Percentiles rank a stretch among this genome's conserved stretches.
phyloP scores from a whole-genome alignment of 768 basidiomycete species.

The Tylopilus subfusipes region DNA sequence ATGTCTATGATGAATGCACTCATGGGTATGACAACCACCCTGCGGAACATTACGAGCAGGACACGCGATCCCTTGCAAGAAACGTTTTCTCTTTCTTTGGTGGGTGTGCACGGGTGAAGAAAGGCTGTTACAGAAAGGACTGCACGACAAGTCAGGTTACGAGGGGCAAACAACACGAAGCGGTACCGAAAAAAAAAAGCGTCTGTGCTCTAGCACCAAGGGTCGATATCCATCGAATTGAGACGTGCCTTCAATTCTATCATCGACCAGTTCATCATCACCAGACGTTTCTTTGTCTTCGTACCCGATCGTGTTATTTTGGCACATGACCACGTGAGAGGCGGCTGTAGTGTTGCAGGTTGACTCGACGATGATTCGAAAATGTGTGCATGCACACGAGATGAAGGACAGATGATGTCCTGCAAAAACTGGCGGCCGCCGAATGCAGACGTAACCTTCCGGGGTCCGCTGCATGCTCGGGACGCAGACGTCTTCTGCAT shows the following conservation, averaged over 20 bases:
- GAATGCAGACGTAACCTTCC: background rate
- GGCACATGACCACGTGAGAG: constrained; percentile 17
- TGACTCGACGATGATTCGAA: background rate
- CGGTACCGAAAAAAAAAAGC: constrained; percentile 2
- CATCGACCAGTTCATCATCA: constrained; percentile 8
- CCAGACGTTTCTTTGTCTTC: constrained; percentile 4
- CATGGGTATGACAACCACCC: too few relatives aligned
- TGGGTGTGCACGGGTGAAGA: too few relatives aligned
- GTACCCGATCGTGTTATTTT: constrained; percentile 15
- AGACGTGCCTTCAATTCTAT: constrained; percentile 10
- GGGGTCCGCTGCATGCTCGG: background rate
- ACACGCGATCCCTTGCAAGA: too few relatives aligned
- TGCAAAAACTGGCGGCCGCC: background rate
- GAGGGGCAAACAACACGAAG: too few relatives aligned
- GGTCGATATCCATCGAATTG: constrained; percentile 11
- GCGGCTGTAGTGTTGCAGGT: background rate
- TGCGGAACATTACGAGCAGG: too few relatives aligned
- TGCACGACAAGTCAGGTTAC: too few relatives aligned
- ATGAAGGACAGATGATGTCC: background rate
- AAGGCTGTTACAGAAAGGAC: background rate
- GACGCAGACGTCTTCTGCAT: background rate
- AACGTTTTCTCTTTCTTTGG: too few relatives aligned
- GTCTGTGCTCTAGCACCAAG: background rate
- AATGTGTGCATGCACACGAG: background rate
- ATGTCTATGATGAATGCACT: too few relatives aligned